Conservation (phyloP, 2,329 filamentous ascomycete genomes). For the Metarhizium brunneum region DNA sequence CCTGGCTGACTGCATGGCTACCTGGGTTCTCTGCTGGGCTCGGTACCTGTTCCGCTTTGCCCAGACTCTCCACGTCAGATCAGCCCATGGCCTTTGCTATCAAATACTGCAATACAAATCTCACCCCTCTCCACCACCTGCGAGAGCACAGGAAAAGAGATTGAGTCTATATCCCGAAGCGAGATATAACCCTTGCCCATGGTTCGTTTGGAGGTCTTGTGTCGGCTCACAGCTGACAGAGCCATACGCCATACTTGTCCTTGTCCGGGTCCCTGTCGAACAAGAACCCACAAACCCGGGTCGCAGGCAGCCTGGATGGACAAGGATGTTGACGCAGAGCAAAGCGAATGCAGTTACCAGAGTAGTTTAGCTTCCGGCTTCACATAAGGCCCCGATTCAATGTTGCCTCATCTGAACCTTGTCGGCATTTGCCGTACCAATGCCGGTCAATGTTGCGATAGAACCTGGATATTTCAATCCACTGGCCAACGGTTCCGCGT, state of each 20-base stretch:
- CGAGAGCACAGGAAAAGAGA: background rate
- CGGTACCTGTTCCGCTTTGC: background rate
- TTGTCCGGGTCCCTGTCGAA: background rate
- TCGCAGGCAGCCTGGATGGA: background rate
- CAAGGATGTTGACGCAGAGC: slow-evolving; percentile 5
- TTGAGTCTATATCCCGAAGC: slow-evolving; percentile 1
- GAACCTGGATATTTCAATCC: background rate
- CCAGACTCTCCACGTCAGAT: background rate
- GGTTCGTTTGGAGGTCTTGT: slow-evolving; percentile 4
- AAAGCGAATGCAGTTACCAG: background rate
- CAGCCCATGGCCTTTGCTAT: background rate
- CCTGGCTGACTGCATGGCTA: no score
- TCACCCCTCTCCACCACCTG: background rate
- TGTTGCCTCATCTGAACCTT: slow-evolving; percentile 1
- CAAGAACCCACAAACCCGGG: slow-evolving; percentile 4
- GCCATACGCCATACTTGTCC: background rate
- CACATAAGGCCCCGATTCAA: slow-evolving; percentile 1
- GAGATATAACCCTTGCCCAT: slow-evolving; percentile 3
- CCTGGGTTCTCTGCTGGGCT: background rate
- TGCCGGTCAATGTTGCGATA: background rate
- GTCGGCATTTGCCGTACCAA: slow-evolving; percentile 5
- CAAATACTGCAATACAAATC: background rate
- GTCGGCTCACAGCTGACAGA: background rate
- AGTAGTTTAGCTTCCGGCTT: background rate
- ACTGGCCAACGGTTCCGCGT: no score